phyloP scores from a whole-genome alignment of 257 asterid species.

The Solanum dulcamara region DNA sequence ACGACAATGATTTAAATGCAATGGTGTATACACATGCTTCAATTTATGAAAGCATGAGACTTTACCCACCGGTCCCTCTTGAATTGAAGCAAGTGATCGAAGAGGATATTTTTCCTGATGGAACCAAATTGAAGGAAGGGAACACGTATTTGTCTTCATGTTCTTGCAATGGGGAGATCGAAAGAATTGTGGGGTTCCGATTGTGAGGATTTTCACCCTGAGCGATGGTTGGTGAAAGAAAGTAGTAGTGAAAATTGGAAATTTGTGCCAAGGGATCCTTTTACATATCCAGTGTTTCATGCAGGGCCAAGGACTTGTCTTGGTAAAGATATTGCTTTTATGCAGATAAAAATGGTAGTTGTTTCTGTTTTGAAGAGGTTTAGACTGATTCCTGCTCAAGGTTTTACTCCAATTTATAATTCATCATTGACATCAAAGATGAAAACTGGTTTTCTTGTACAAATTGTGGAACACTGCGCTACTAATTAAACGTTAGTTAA shows the following conservation, averaged over 20 bases:
- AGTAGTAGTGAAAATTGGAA: neutral
- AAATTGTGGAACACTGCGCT: neutral
- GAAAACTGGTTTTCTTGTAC: neutral
- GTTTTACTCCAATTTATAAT: neutral
- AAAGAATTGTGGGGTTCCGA: neutral
- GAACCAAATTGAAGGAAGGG: neutral
- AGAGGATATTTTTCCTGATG: neutral
- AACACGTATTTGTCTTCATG: neutral
- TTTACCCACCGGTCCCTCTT: neutral
- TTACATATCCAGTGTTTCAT: neutral
- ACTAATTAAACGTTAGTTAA: too few species aligned
- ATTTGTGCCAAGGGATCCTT: neutral
- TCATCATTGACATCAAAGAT: neutral
- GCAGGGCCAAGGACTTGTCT: conserved; percentile 2
- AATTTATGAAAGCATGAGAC: neutral
- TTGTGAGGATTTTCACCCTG: neutral
- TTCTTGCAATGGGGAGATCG: neutral
- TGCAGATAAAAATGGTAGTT: neutral
- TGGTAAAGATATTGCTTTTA: neutral
- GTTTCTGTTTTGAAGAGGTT: neutral
- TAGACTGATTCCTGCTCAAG: neutral
- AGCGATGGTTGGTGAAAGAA: neutral
- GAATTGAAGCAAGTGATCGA: neutral
- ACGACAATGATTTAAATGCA: neutral
- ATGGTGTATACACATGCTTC: neutral